Evolutionary conservation across 148 eudicot species (phyloP).

Genomic region (Vaccinium myrtillus): DNA sequence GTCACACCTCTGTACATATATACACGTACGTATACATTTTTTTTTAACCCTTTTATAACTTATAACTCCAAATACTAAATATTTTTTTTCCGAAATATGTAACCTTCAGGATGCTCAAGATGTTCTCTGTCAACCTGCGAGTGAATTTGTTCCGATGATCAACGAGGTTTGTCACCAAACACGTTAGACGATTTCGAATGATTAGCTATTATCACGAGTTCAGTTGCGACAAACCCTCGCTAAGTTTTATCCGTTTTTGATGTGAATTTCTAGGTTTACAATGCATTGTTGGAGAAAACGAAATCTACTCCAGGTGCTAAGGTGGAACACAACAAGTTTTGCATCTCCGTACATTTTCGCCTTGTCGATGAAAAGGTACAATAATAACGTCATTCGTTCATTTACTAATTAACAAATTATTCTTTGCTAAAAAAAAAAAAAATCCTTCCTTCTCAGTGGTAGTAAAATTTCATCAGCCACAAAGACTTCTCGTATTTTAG

Average conservation of each 20-base stretch:
- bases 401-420: too few species aligned
- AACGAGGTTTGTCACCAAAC: slow-evolving; percentile 43
- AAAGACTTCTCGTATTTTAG: too few species aligned
- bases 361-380: slow-evolving; percentile 87
- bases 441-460: too few species aligned
- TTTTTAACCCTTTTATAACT: background rate
- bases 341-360: slow-evolving; percentile 86
- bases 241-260: too few species aligned
- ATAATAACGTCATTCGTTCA: too few species aligned
- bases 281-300: slow-evolving; percentile 52
- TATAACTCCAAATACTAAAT: too few species aligned
- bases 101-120: slow-evolving; percentile 47
- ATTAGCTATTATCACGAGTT: too few species aligned
- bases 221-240: too few species aligned
- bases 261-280: slow-evolving; percentile 48
- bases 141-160: slow-evolving; percentile 82
- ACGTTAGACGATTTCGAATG: too few species aligned
- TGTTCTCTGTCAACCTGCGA: slow-evolving; percentile 82
- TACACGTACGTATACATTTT: too few species aligned
- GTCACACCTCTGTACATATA: background rate
- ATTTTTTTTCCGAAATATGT: background rate
- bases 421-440: too few species aligned
- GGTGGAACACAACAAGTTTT: slow-evolving; percentile 90
- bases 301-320: slow-evolving; percentile 62
- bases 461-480: too few species aligned